Conservation (phyloP, 2,329 filamentous ascomycete species). For the Colletotrichum cuscutae region DNA sequence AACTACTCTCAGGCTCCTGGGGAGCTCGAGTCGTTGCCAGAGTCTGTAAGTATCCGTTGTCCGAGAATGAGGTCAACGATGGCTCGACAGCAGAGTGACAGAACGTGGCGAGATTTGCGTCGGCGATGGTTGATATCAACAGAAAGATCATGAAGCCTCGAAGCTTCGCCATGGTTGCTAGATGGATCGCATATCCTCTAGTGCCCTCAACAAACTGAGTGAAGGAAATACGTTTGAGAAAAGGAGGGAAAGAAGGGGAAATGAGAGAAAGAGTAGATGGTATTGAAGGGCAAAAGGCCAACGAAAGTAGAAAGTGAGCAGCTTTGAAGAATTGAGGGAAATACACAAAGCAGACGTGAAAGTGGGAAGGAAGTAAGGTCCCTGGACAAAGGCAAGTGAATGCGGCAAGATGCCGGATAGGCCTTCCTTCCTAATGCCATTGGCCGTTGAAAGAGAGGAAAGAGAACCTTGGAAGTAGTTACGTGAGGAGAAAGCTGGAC, state of each 20-base stretch:
- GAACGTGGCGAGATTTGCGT: not conserved
- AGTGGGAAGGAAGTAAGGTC: not conserved
- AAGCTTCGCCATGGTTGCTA: slow-evolving; percentile 4
- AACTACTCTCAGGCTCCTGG: not conserved
- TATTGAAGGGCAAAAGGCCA: not conserved
- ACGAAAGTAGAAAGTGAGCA: not conserved
- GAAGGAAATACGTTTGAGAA: not conserved
- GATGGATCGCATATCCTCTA: not conserved
- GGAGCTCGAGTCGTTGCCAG: not conserved
- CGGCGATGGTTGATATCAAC: not conserved
- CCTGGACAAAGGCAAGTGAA: too few species aligned
- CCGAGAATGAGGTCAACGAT: not conserved
- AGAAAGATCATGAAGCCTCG: not conserved
- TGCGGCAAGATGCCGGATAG: not conserved
- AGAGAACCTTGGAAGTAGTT: not conserved
- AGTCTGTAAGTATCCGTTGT: not conserved
- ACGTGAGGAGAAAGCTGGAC: not conserved
- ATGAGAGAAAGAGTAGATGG: not conserved
- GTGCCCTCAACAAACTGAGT: too few species aligned
- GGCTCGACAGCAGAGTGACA: not conserved
- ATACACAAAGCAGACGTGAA: not conserved
- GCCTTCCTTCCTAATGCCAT: not conserved
- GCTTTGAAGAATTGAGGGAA: not conserved
- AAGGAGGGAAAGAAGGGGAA: not conserved
- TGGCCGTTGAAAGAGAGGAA: not conserved